Evolutionary conservation across 2,329 filamentous ascomycete species (phyloP).

Genomic region (Exophiala lecanii-corni): DNA sequence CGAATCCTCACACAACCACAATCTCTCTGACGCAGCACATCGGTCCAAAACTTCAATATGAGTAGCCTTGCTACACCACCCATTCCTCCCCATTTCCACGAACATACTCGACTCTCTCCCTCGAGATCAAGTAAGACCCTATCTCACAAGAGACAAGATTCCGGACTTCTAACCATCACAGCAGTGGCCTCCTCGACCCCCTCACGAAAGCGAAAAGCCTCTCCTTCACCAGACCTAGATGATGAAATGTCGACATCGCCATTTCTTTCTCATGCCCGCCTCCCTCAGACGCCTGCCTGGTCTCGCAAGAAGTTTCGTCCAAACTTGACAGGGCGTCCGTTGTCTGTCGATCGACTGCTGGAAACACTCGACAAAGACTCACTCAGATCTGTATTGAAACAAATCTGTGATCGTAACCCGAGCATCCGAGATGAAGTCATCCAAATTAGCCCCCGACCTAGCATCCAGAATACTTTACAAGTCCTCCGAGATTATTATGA

Average conservation of each 20-base stretch:
- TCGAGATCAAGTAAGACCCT: slow-evolving; percentile 52
- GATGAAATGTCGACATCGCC: slow-evolving; percentile 84
- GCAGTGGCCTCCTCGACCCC: slow-evolving; percentile 34
- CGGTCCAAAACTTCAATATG: slow-evolving; percentile 42
- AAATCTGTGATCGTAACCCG: slow-evolving; percentile 84
- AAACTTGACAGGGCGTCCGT: slow-evolving; percentile 63
- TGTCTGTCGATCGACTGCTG: slow-evolving; percentile 71
- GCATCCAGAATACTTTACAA: slow-evolving; percentile 70
- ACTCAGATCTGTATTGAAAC: slow-evolving; percentile 78
- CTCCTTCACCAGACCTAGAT: slow-evolving; percentile 42
- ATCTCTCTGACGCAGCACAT: background rate
- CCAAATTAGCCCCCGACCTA: slow-evolving; percentile 78
- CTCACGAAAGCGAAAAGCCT: slow-evolving; percentile 76
- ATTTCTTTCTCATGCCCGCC: slow-evolving; percentile 70
- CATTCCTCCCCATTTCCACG: slow-evolving; percentile 60
- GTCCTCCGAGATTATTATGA: slow-evolving; percentile 80
- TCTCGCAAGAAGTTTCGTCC: slow-evolving; percentile 65
- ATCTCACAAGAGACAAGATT: no score
- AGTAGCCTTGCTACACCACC: slow-evolving; percentile 57
- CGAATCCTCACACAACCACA: no score
- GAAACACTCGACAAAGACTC: slow-evolving; percentile 87
- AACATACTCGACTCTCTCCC: slow-evolving; percentile 56
- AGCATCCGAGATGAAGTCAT: slow-evolving; percentile 81
- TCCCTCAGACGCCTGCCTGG: slow-evolving; percentile 57
- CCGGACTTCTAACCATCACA: slow-evolving; percentile 10